Base-by-base conservation (phyloP, 306 rosid genomes). In the Quercus wislizeni region DNA sequence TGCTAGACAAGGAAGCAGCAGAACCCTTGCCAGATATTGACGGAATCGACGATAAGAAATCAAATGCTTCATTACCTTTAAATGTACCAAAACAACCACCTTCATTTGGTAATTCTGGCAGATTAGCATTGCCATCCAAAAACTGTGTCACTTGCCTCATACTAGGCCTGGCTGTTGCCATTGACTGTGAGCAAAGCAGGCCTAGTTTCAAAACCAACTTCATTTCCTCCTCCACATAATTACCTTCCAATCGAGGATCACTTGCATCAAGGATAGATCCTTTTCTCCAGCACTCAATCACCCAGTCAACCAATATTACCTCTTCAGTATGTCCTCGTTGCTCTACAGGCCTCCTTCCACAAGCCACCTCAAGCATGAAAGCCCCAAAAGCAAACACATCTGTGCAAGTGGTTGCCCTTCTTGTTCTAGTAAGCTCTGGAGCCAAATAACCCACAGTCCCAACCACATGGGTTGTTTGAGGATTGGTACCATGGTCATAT, bases 381-480 rank as follows among this genome's bases (percentile, higher is more conserved):
- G 89, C 89, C 17, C 92, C 93, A 52, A 88, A 92, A 33, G 92
- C 83, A 71, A 77, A 92, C 41, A 91, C 97, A 69, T 89, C 93
- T 1, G 87, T 80, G 43, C 61, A 80, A 5, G 84, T 87, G 0
- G 90, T 88, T 19, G 90, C 93, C 76, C 72, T 86, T 12, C 92
- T 91, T 4, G 90, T 79, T 85, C 88, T 77, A 4, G 88, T 82
- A 5, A 79, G 92, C 52, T 90, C 93, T 1, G 95, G 97, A 0
- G 95, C 93, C 0, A 92, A 74, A 67, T 92, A 92, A n/a, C 97
- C 95, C 0, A 90, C 73, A 5, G 97, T 92, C 55, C 97, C 97
- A 5, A 86, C 97, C 31, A 92, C 88, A 23, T 83, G 87, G 3
- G 94, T 90, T 1, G 92, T 92, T 61, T 81, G 83, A 35, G 91